Percentiles rank a stretch among this genome's conserved stretches.
These are phyloP conservation scores for Cytospora mali DNA, from an alignment of 2,329 filamentous ascomycete species.

Conservation along the genomic window DNA sequence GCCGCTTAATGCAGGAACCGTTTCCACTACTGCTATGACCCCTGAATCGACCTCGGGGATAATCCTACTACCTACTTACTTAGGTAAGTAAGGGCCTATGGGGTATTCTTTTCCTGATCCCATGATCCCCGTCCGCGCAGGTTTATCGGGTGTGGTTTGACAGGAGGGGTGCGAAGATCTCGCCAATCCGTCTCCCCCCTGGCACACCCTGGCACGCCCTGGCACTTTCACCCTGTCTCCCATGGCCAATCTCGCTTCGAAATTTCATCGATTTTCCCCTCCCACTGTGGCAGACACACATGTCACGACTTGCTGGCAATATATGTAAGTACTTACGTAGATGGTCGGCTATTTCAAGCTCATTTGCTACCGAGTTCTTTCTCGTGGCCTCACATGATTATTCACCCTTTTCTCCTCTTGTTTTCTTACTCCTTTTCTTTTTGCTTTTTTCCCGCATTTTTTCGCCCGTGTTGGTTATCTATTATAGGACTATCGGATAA, in stretches of 20 bases:
- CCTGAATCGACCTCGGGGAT: conserved; percentile 12
- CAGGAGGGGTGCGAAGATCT: neutral
- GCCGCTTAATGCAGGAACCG: conserved; percentile 22
- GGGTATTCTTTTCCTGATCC: too few relatives aligned
- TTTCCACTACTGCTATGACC: conserved; percentile 11
- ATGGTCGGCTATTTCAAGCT: neutral
- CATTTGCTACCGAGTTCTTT: neutral
- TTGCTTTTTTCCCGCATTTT: neutral
- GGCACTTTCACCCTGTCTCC: neutral
- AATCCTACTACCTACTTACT: too few relatives aligned
- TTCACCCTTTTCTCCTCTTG: neutral
- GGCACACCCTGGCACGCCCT: neutral
- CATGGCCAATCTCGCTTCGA: neutral
- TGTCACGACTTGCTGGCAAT: too few relatives aligned
- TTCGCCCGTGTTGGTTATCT: too few relatives aligned
- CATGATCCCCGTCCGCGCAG: neutral
- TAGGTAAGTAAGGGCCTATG: neutral
- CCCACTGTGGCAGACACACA: neutral
- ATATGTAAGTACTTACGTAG: too few relatives aligned
- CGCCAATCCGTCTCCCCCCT: neutral
- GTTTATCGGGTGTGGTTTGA: neutral
- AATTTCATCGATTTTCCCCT: neutral
- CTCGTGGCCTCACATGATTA: neutral
- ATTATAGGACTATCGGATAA: neutral
- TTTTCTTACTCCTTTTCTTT: neutral